These are phyloP conservation scores for Infundibulicybe gibba DNA, from an alignment of 768 basidiomycete genomes.

Conservation along the genomic window DNA sequence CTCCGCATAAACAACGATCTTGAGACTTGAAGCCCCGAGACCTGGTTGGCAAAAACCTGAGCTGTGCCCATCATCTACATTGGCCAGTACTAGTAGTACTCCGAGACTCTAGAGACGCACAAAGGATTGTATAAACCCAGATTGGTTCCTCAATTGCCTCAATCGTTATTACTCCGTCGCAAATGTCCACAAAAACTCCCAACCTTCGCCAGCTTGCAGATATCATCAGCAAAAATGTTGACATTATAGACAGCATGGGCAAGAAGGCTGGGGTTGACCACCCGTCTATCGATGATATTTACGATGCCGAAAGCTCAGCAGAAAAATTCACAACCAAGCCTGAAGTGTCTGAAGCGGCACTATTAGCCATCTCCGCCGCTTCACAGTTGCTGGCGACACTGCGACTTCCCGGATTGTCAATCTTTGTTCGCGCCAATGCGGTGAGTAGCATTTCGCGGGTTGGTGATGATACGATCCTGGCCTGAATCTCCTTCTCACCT, in stretches of 20 bases:
- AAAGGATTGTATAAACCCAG: too few relatives aligned
- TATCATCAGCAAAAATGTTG: constrained; percentile 7
- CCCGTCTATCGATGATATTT: constrained; percentile 8
- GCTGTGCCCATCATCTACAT: too few relatives aligned
- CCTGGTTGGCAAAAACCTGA: too few relatives aligned
- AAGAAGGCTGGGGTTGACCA: background rate
- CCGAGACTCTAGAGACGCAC: too few relatives aligned
- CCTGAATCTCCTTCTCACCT: too few relatives aligned
- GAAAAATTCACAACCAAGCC: constrained; percentile 5
- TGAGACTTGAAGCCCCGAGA: too few relatives aligned
- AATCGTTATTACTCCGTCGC: too few relatives aligned
- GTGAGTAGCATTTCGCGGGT: constrained; percentile 1
- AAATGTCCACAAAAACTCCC: background rate
- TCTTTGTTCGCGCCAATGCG: constrained; percentile 3
- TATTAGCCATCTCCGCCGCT: constrained; percentile 10
- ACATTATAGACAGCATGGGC: constrained; percentile 6
- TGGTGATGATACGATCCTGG: too few relatives aligned
- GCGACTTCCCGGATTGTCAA: constrained; percentile 1
- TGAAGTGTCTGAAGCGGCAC: constrained; percentile 6
- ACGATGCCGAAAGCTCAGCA: constrained; percentile 2
- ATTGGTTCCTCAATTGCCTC: too few relatives aligned
- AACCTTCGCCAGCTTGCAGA: constrained; percentile 6
- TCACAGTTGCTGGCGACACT: constrained; percentile 12
- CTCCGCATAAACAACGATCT: too few relatives aligned
- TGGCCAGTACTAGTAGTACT: too few relatives aligned